Conservation (phyloP, 306 rosid genomes). For the Casuarina cunninghamiana region DNA sequence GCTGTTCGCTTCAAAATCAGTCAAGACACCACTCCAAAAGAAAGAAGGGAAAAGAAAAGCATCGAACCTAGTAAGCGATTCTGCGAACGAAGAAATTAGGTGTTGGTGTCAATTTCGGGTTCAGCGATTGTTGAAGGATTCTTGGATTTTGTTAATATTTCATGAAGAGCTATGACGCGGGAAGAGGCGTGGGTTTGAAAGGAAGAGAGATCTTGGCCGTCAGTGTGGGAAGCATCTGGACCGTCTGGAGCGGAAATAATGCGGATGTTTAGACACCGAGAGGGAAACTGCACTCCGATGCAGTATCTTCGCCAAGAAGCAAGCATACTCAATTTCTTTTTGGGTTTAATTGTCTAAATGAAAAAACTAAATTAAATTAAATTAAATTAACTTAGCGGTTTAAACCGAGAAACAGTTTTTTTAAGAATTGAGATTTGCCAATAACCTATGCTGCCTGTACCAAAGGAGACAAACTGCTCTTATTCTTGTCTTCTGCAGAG, state of each 20-base stretch:
- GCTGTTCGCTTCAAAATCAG: background rate
- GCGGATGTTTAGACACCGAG: background rate
- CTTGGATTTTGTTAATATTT: background rate
- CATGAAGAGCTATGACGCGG: slow-evolving; percentile 23
- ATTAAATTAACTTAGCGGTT: slow-evolving; percentile 21
- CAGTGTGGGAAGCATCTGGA: slow-evolving; percentile 9
- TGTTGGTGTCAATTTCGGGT: slow-evolving; percentile 16
- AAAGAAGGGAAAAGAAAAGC: background rate
- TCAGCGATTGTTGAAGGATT: slow-evolving; percentile 6
- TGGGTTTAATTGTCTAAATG: no score
- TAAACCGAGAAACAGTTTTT: slow-evolving; percentile 45
- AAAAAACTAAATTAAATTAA: no score
- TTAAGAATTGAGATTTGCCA: slow-evolving; percentile 59
- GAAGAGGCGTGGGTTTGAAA: slow-evolving; percentile 16
- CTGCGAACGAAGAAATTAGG: slow-evolving; percentile 20
- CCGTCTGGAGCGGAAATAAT: slow-evolving; percentile 19
- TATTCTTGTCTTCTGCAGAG: slow-evolving; percentile 45
- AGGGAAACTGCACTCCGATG: background rate
- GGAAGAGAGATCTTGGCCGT: slow-evolving; percentile 27
- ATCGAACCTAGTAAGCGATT: background rate
- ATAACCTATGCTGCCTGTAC: slow-evolving; percentile 61
- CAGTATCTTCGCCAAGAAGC: background rate
- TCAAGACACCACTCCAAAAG: background rate
- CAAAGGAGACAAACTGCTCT: slow-evolving; percentile 41
- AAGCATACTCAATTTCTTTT: no score